phyloP scores from a whole-genome alignment of 2,329 filamentous ascomycete species.

The Pseudogymnoascus sp. region DNA sequence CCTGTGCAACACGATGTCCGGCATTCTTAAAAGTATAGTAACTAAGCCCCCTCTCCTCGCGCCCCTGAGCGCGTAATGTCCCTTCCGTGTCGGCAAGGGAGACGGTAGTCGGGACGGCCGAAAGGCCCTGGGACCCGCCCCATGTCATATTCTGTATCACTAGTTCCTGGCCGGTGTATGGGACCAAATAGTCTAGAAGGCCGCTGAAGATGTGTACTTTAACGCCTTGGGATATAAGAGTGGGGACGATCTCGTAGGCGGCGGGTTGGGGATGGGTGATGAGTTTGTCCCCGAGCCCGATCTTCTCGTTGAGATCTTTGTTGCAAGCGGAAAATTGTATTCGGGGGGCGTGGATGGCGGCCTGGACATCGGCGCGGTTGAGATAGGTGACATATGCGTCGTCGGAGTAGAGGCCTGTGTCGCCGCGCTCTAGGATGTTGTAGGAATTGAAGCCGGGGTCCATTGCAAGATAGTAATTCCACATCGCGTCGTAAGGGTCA shows the following conservation, averaged over 20 bases:
- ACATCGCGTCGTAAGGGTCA: background rate
- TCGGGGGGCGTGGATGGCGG: slow-evolving; percentile 51
- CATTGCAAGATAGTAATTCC: background rate
- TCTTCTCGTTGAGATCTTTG: too few relatives aligned
- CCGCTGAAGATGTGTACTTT: slow-evolving; percentile 53
- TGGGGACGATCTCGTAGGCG: slow-evolving; percentile 39
- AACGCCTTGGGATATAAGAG: slow-evolving; percentile 48
- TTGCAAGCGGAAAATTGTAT: slow-evolving; percentile 32
- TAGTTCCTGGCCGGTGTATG: slow-evolving; percentile 42
- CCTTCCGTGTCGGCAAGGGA: background rate
- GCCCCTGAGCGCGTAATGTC: background rate
- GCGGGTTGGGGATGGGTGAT: slow-evolving; percentile 28
- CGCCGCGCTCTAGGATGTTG: slow-evolving; percentile 36
- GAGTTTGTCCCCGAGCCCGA: too few relatives aligned
- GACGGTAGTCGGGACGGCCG: slow-evolving; percentile 31
- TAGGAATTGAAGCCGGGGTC: slow-evolving; percentile 44
- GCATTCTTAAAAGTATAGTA: slow-evolving; percentile 6
- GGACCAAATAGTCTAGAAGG: slow-evolving; percentile 48
- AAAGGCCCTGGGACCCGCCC: slow-evolving; percentile 53
- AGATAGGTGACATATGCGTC: slow-evolving; percentile 43
- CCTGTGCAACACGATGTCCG: slow-evolving; percentile 3
- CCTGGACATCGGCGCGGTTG: slow-evolving; percentile 51
- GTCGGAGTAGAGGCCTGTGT: slow-evolving; percentile 35
- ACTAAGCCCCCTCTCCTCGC: slow-evolving; percentile 7
- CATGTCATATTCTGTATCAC: slow-evolving; percentile 64